Base-by-base conservation (phyloP, 2,329 filamentous ascomycete species). In the Apiospora rasikravindrae region DNA sequence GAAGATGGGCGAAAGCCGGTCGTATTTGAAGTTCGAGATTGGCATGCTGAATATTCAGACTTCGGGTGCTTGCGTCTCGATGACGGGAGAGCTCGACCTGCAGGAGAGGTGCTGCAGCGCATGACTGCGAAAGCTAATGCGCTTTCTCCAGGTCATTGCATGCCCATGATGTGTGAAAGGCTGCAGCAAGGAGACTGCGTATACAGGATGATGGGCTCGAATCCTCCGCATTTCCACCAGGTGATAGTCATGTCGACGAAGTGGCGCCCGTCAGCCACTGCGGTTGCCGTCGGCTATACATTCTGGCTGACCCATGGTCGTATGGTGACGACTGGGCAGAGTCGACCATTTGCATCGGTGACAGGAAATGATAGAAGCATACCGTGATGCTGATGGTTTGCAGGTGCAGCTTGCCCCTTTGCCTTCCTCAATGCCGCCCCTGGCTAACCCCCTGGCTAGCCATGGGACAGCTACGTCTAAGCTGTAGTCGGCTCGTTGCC, bases 41-140 rank as follows among this genome's bases (percentile, higher is more conserved):
- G 2, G 33, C 57, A 64, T 40, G 19, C 33, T 19, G n/a, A 64
- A 5, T 14, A 10, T 6, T 40, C 19, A 64, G 57, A 22, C 22
- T 40, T 40, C 57, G 22, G 40, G 57, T 24, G 19, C 33, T 64
- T 40, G 33, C 57, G 57, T 64, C 57, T 64, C 57, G 14, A 64
- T 64, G 57, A 64, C 57, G 57, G 33, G 57, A 64, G 57, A 22
- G 8, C 29, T 61, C 29, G 53, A 37, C 53, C 19, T 64, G 57
- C 33, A 40, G 57, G 16, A 61, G 19, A 37, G 40, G 6, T n/a
- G 53, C 29, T 37, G 29, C 7, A 37, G 2, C 3, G 33, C 57
- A 64, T 64, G 8, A n/a, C 29, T 4, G 29, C 33, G 3, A n/a
- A 33, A 64, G 19, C 22, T 22, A 64, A 40, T 40, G 1, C 14